Percentiles rank a stretch among this genome's conserved stretches.
Evolutionary conservation across 169 alveolate genomes (phyloP).

Genomic region (Blepharisma undulans): DNA sequence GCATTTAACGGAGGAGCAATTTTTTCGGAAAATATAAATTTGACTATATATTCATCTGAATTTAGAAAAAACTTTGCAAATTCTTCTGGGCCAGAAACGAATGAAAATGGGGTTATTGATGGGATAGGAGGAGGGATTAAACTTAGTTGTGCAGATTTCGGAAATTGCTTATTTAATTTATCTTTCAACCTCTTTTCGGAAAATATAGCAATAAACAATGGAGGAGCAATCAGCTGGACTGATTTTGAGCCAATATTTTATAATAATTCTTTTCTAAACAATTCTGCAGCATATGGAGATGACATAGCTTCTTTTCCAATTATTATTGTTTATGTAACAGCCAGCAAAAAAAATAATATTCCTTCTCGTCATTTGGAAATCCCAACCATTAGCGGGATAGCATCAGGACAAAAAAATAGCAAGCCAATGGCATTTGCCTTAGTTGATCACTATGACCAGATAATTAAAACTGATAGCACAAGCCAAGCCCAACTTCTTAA

Average conservation of each 20-base stretch:
- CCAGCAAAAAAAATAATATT: not conserved
- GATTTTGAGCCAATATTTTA: not conserved
- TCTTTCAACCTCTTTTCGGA: not conserved
- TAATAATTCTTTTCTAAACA: not conserved
- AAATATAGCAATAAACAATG: not conserved
- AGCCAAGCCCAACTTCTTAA: not conserved
- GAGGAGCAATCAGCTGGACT: constrained; percentile 19
- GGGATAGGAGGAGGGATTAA: not conserved
- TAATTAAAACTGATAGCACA: not conserved
- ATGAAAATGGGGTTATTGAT: not conserved
- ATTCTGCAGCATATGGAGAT: constrained; percentile 25
- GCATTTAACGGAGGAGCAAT: constrained; percentile 1
- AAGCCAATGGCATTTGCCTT: not conserved
- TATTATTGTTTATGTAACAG: not conserved
- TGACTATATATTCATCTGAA: not conserved
- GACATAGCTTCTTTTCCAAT: not conserved
- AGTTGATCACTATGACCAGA: not conserved
- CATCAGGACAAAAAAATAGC: not conserved
- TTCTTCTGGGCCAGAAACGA: not conserved
- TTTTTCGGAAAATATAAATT: not conserved
- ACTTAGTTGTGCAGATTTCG: not conserved
- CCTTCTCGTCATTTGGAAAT: no score
- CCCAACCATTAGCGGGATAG: not conserved
- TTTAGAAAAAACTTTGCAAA: not conserved
- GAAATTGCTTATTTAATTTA: not conserved